These are phyloP conservation scores for Heimioporus sp. DNA, from an alignment of 768 basidiomycete species.

Conservation along the genomic window DNA sequence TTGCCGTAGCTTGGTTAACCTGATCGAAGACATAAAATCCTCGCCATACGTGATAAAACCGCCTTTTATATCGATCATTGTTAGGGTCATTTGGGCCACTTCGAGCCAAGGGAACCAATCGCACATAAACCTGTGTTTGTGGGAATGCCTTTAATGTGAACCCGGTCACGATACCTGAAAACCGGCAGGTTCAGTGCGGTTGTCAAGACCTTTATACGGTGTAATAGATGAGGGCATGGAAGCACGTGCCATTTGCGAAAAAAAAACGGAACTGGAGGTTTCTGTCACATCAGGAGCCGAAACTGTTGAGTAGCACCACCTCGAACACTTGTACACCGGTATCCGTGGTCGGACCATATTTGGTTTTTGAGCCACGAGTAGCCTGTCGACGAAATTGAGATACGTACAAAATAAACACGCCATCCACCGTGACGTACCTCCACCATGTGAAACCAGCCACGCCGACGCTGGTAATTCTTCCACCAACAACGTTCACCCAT, in stretches of 20 bases:
- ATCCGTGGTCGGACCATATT: constrained; percentile 53
- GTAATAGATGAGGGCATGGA: neutral
- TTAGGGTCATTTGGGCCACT: neutral
- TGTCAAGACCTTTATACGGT: constrained; percentile 59
- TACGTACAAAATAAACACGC: neutral
- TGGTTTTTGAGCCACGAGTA: constrained; percentile 54
- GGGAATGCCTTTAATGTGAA: constrained; percentile 54
- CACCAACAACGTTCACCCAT: constrained; percentile 57
- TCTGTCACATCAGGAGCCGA: constrained; percentile 35
- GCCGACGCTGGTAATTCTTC: constrained; percentile 50
- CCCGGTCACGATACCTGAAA: constrained; percentile 52
- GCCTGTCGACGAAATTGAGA: neutral
- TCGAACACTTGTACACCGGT: constrained; percentile 52
- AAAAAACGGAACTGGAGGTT: constrained; percentile 19
- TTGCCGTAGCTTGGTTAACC: constrained; percentile 17
- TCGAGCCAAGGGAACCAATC: constrained; percentile 4
- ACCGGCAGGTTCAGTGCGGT: constrained; percentile 17
- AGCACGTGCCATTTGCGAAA: neutral
- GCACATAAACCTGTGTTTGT: constrained; percentile 59
- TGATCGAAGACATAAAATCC: constrained; percentile 3
- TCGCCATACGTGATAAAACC: constrained; percentile 39
- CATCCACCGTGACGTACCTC: constrained; percentile 34
- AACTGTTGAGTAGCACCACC: constrained; percentile 48
- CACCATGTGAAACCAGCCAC: constrained; percentile 56
- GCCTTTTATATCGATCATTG: constrained; percentile 35